Percentiles rank a stretch among this genome's conserved stretches.
These are phyloP conservation scores for Pestalotiopsis sp. DNA, from an alignment of 2,329 filamentous ascomycete genomes.

Conservation along the genomic window DNA sequence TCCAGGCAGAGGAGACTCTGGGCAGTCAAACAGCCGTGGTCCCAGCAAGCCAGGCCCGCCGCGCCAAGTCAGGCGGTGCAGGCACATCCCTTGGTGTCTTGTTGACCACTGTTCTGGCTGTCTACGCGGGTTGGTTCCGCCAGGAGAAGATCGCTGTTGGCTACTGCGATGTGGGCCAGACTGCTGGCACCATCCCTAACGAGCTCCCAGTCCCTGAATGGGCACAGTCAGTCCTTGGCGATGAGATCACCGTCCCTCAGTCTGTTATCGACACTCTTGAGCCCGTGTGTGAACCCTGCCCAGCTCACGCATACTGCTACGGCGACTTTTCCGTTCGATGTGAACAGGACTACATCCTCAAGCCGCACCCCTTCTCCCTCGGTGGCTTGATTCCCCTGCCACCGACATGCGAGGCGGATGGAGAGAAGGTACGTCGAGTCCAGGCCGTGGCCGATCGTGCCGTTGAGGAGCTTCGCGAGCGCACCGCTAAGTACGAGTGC, in stretches of 20 bases:
- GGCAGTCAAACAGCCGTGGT: slow-evolving; percentile 48
- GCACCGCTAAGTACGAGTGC: slow-evolving; percentile 88
- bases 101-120: slow-evolving; percentile 66
- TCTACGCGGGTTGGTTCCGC: slow-evolving; percentile 80
- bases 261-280: slow-evolving; percentile 68
- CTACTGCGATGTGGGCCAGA: slow-evolving; percentile 83
- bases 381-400: slow-evolving; percentile 80
- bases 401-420: slow-evolving; percentile 92
- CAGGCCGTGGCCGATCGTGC: slow-evolving; percentile 86
- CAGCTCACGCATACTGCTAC: slow-evolving; percentile 86
- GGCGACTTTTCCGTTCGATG: slow-evolving; percentile 75
- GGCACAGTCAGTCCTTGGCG: slow-evolving; percentile 37
- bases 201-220: slow-evolving; percentile 42
- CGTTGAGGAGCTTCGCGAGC: slow-evolving; percentile 81
- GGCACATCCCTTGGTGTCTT: slow-evolving; percentile 71
- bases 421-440: slow-evolving; percentile 84
- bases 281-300: slow-evolving; percentile 87
- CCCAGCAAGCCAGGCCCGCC: slow-evolving; percentile 35
- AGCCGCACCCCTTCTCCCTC: slow-evolving; percentile 79
- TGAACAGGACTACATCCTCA: slow-evolving; percentile 83
- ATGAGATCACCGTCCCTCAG: slow-evolving; percentile 69
- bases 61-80: slow-evolving; percentile 43
- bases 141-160: slow-evolving; percentile 96
- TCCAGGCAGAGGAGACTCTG: slow-evolving; percentile 67
- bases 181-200: slow-evolving; percentile 53